phyloP scores from a whole-genome alignment of 2,329 filamentous ascomycete species.

The Uncinocarpus reesii region DNA sequence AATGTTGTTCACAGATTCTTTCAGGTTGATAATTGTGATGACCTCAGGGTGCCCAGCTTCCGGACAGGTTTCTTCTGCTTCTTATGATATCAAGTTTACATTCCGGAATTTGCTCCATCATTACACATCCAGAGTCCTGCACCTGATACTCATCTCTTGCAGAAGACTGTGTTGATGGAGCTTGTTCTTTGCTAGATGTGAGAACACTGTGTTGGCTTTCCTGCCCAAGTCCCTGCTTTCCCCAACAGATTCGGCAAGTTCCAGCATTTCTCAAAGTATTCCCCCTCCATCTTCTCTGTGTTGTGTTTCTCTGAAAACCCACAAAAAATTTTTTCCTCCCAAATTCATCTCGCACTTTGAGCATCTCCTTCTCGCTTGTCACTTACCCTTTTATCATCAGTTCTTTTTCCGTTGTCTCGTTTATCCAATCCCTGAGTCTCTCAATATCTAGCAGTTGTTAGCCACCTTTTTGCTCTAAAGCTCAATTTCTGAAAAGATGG shows the following conservation, averaged over 20 bases:
- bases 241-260: too few species aligned
- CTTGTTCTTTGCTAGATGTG: too few species aligned
- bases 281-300: not conserved
- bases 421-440: not conserved
- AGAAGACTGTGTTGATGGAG: too few species aligned
- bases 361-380: not conserved
- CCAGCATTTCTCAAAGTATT: not conserved
- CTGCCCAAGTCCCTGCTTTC: too few species aligned
- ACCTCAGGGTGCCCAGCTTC: too few species aligned
- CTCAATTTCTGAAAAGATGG: slow-evolving; percentile 1
- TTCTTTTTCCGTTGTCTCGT: not conserved
- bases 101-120: too few species aligned
- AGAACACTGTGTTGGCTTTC: too few species aligned
- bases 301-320: not conserved
- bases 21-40: too few species aligned
- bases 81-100: slow-evolving; percentile 1
- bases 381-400: not conserved
- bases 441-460: not conserved
- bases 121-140: too few species aligned
- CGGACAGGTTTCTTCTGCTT: slow-evolving; percentile 1
- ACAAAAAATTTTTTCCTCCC: slow-evolving; percentile 6
- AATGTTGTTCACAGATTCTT: too few species aligned
- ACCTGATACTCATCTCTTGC: too few species aligned
- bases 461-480: not conserved
- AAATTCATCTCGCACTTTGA: slow-evolving; percentile 1